Base-by-base conservation (phyloP, 2,329 filamentous ascomycete genomes). In the Clonostachys solani region DNA sequence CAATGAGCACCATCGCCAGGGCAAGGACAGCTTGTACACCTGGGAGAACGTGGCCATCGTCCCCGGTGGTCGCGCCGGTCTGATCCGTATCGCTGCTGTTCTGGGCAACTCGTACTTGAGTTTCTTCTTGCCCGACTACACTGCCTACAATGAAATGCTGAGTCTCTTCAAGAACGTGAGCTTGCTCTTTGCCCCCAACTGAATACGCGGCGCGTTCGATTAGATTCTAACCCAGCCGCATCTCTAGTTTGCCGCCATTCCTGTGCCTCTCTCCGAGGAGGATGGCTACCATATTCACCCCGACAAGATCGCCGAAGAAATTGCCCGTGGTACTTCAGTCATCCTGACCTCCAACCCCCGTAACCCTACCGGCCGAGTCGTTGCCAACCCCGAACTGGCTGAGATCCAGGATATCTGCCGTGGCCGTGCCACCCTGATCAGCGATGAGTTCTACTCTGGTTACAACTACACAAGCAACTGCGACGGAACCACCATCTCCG, bases 11-110 rank as follows among this genome's bases (percentile, higher is more conserved):
- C 92, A 96, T 61, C 84, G 92, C 54, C 73, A 92, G 71, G 90
- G 87, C 61, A 95, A 94, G 73, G 78, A 83, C 12, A 92, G 87
- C 67, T 78, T 95, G 70, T 97, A 97, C 67, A 95, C 89, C 6
- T 96, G 89, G 87, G 92, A 97, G 75, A 97, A 97, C 66, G 92
- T 96, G 16, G 92, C 89, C 65, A 95, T 97, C 64, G 92, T 97
- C 5, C 92, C 92, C 42, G 92, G 92, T 66, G 92, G 92, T 37
- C 83, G 92, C 58, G 92, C 92, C 34, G 92, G 92, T 43, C 74
- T 97, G 69, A 96, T 96, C 64, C 83, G 92, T 57, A 96, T 97
- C 64, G 92, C 92, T 17, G 92, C 92, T 45, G 91, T 97, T 6
- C 72, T 97, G 56, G 92, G 92, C 54, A 95, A 95, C 65, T 86